Percentiles rank a stretch among this genome's conserved stretches.
Conservation (phyloP, 2,329 filamentous ascomycete genomes). For the Verticillium zaregamsianum region DNA sequence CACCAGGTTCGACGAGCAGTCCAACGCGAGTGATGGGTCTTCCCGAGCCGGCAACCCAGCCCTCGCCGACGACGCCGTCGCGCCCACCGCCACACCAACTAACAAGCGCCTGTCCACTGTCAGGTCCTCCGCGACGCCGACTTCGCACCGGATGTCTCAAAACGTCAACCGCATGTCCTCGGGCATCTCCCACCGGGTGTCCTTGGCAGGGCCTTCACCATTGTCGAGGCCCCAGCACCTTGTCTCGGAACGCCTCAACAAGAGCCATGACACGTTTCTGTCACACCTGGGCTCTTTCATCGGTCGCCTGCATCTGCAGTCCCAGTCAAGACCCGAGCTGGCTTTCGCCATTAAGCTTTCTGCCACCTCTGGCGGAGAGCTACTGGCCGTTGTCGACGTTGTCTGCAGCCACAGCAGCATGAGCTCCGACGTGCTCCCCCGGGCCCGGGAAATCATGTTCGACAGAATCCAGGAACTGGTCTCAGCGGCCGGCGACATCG, state of each 20-base stretch:
- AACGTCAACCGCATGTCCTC: conserved; percentile 45
- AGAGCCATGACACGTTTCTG: conserved; percentile 81
- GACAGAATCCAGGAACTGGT: conserved; percentile 76
- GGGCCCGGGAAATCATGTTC: conserved; percentile 73
- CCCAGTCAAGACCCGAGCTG: conserved; percentile 82
- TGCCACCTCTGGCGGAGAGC: conserved; percentile 72
- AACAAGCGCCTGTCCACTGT: conserved; percentile 45
- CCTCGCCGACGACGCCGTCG: conserved; percentile 25
- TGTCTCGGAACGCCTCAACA: conserved; percentile 76
- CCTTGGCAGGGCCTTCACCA: conserved; percentile 65
- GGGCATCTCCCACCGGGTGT: conserved; percentile 68
- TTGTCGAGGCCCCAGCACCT: conserved; percentile 64
- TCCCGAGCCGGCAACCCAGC: conserved; percentile 28
- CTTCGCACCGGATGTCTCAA: conserved; percentile 31
- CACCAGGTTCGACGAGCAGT: conserved; percentile 40
- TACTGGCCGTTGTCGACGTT: conserved; percentile 76
- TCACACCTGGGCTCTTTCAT: conserved; percentile 92
- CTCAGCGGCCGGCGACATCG: conserved; percentile 73
- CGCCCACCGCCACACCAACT: conserved; percentile 31
- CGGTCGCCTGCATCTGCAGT: conserved; percentile 82
- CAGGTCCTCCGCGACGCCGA: conserved; percentile 23
- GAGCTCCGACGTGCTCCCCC: conserved; percentile 61
- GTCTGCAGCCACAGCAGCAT: conserved; percentile 74
- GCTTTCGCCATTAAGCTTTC: conserved; percentile 79
- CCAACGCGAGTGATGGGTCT: conserved; percentile 31